Evolutionary conservation across 208 protist species (phyloP).

Genomic region (Phytomonas francai): DNA sequence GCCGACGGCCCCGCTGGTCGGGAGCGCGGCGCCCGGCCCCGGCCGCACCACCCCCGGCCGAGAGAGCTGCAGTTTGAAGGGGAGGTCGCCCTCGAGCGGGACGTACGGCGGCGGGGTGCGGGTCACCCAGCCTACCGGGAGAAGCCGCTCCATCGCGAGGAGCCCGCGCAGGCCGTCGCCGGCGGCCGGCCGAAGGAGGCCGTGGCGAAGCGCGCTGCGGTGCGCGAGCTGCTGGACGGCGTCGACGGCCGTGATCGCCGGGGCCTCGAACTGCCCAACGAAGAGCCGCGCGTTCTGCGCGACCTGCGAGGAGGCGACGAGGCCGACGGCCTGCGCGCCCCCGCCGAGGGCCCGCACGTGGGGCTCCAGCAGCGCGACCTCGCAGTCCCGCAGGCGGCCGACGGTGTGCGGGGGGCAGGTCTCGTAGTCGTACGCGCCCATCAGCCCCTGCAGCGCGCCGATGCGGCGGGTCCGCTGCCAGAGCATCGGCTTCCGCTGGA

Average conservation of each 20-base stretch:
- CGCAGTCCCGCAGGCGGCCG: slow-evolving; percentile 39
- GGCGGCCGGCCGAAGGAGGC: slow-evolving; percentile 34
- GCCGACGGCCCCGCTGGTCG: slow-evolving; percentile 66
- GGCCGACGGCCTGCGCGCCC: slow-evolving; percentile 51
- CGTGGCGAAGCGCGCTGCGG: slow-evolving; percentile 42
- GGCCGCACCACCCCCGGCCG: slow-evolving; percentile 41
- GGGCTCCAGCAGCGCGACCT: slow-evolving; percentile 60
- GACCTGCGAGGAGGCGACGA: slow-evolving; percentile 73
- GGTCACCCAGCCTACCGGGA: slow-evolving; percentile 76
- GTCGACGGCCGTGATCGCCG: slow-evolving; percentile 66
- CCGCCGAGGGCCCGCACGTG: slow-evolving; percentile 51
- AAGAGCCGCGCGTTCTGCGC: slow-evolving; percentile 76
- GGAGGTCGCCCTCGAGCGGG: slow-evolving; percentile 74
- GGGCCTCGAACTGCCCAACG: slow-evolving; percentile 82
- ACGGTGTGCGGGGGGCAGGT: slow-evolving; percentile 33
- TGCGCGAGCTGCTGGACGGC: slow-evolving; percentile 76
- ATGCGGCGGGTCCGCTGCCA: slow-evolving; percentile 82
- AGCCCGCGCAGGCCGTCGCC: slow-evolving; percentile 17
- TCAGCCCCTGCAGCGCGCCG: slow-evolving; percentile 70
- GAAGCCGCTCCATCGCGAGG: slow-evolving; percentile 42
- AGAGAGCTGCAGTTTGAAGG: slow-evolving; percentile 77
- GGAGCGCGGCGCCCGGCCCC: slow-evolving; percentile 19
- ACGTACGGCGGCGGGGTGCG: slow-evolving; percentile 78
- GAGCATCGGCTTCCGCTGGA: slow-evolving; percentile 84
- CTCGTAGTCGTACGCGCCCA: slow-evolving; percentile 70